phyloP scores from a whole-genome alignment of 2,329 filamentous ascomycete species.

The Fusarium humuli region DNA sequence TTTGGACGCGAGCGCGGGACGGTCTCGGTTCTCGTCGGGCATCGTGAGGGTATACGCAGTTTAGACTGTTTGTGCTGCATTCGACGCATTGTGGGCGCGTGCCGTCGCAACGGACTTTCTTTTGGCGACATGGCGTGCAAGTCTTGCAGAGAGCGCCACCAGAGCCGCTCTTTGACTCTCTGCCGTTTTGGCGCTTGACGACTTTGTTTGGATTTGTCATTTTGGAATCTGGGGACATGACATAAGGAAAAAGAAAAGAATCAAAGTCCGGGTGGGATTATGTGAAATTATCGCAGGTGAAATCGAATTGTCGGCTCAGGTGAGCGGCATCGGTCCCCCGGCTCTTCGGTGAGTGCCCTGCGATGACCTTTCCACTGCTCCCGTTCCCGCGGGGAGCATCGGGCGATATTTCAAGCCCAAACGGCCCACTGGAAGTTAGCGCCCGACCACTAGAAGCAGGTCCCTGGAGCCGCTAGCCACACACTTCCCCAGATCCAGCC shows the following conservation, averaged over 20 bases:
- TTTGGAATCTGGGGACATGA: not conserved
- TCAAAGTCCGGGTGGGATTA: not conserved
- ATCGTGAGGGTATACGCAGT: slow-evolving; percentile 52
- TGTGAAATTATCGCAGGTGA: not conserved
- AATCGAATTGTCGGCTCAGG: slow-evolving; percentile 30
- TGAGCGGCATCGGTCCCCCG: slow-evolving; percentile 41
- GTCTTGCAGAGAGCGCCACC: slow-evolving; percentile 50
- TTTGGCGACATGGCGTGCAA: slow-evolving; percentile 52
- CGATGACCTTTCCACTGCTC: not conserved
- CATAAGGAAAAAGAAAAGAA: not conserved
- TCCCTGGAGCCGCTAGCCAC: slow-evolving; percentile 23
- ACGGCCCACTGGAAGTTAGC: slow-evolving; percentile 34
- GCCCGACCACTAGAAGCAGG: slow-evolving; percentile 36
- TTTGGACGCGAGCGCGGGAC: slow-evolving; percentile 48
- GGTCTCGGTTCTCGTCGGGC: slow-evolving; percentile 49
- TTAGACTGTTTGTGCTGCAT: slow-evolving; percentile 45
- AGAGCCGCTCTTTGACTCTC: slow-evolving; percentile 39
- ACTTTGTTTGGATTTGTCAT: slow-evolving; percentile 45
- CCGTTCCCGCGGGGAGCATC: slow-evolving; percentile 34
- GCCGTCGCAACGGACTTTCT: slow-evolving; percentile 53
- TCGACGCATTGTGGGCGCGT: slow-evolving; percentile 49
- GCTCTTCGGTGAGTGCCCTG: slow-evolving; percentile 25
- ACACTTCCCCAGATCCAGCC: slow-evolving; percentile 37
- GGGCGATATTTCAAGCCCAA: slow-evolving; percentile 38
- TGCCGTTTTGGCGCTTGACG: slow-evolving; percentile 35